Base-by-base conservation (phyloP, 2,329 filamentous ascomycete species). In the Fusarium oxysporum region DNA sequence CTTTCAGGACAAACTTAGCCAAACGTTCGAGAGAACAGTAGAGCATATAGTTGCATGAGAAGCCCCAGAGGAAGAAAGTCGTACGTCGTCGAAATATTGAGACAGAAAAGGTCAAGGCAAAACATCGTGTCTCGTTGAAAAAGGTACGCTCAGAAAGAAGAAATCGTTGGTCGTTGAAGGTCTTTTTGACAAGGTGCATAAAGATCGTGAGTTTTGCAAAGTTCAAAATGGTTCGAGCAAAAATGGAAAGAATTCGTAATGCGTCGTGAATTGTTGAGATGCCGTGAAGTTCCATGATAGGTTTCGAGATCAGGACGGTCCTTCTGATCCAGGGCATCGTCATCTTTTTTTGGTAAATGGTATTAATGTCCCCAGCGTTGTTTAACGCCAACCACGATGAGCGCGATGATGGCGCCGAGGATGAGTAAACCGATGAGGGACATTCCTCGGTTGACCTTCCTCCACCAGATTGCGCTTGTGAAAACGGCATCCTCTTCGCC, bases 401-500 rank as follows among this genome's bases (percentile, higher is more conserved):
- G 83, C 16, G 86, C 85, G 37, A 86, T 78, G 33, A 89, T 80
- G 33, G 87, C 85, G 38, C 85, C 87, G 25, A 90, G 80, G 37
- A 90, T 83, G 51, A 90, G 78, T 8, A 90, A 77, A 7, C 89
- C 89, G 30, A 90, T 78, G 50, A 90, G 74, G 32, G 88, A 86
- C 88, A 91, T 90, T 72, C 84, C 83, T 60, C 88, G 85, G 76
- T 91, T 91, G 48, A 90, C 82, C 54, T 84, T 86, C 62, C 89
- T 84, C 89, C 89, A 91, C 89, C 89, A 90, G 53, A 84, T 82
- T 17, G 87, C 87, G 61, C 86, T 89, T 73, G 85, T 84, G 71
- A 85, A 87, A 44, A 84, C 83, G 17, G 82, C 78, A 71, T 88
- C 85, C 63, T 86, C 82, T 37, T 82, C 70, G 17, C 80, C 76